Evolutionary conservation across 1,284 basidiomycete species (phyloP), one percentile per base, ranked within the genome.

Genomic region (Pseudozyma sp.): DNA sequence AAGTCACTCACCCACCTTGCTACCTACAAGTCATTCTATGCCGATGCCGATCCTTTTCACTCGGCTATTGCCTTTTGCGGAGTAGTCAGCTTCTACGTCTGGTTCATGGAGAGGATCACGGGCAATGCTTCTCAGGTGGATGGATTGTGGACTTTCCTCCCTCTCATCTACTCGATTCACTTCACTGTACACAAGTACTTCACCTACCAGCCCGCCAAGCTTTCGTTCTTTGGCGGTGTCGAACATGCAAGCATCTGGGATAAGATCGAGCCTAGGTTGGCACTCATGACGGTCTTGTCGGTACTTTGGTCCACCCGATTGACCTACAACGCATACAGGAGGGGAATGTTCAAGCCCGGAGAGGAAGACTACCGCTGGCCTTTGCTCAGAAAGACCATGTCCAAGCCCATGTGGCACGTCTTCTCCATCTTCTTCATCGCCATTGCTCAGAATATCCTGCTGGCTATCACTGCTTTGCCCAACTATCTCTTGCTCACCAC

Each of bases 321-420:
- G 52, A 90, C 90, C 6, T 93, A 92, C 81, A 94, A 97, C 84
- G 92, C 94, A 0, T 90, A 90, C 85, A 88, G 94, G 31, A 88
- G 95, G 58, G 95, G 93, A 6, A 88, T 97, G 36, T 95, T 95
- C 85, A 89, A 87, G 58, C 78, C 81, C 63, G 86, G 87, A 2
- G 93, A 93, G 39, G 93, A 95, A 85, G 95, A 97, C 85, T 97
- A 98, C 83, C 91, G 95, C 35, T 97, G 95, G 92, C 89, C 88
- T 3, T 86, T 93, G 52, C 87, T 97, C 12, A 90, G 93, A 42
- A 85, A 87, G 55, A 88, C 90, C 59, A 83, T 97, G 21, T 90
- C 91, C 2, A 73, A 87, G 3, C 89, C 88, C 87, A 82, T 92
- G 16, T 97, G 95, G 88, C 91, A 93, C 73, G 71, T 96, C 39